Evolutionary conservation across 129 eudicot genomes (phyloP), one percentile per base, ranked within the genome.

Genomic region (Rutidosis leptorrhynchoides): DNA sequence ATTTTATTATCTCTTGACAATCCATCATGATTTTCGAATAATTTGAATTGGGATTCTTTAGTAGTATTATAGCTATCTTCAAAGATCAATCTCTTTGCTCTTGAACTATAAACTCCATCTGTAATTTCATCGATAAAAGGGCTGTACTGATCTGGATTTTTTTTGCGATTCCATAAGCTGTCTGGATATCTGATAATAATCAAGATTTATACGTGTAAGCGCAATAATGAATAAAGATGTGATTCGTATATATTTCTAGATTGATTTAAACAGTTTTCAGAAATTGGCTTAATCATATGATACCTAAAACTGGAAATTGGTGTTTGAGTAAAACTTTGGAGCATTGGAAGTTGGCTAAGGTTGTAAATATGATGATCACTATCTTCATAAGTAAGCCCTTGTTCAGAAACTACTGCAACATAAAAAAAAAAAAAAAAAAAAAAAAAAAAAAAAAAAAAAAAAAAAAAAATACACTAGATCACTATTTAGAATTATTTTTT

Each of bases 341-440:
- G 83, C 84, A 82, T 80, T 9, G 97, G 97, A 48, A 90, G 90
- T 63, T 90, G 89, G 79, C 89, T 85, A 68, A 90, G 87, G 69
- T 82, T 83, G 61, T 82, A 87, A 15, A 82, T 82, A 72, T 87
- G 78, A 29, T 74, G 87, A 85, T 81, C 83, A 20, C 78, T 84
- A 30, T 85, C 81, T 48, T 81, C 87, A 65, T 62, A 59, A 23
- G 78, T 62, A 76, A 84, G 76, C 68, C 95, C 80, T 61, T 84
- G 87, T 54, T 79, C 80, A 19, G 74, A 78, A 54, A 69, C 67
- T 43, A 61, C 81, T 77, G 69, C 48, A 2, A 57, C 3, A 5
- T 35, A 35, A 1, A 35, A 52, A 68, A 29, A 45, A 25, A 19
- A 12, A 15, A 43, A 49, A 19, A 33, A 7, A 8, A 20, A 26